These are phyloP conservation scores for Lasiosphaeria miniovina DNA, from an alignment of 495 filamentous ascomycete genomes.

Conservation along the genomic window DNA sequence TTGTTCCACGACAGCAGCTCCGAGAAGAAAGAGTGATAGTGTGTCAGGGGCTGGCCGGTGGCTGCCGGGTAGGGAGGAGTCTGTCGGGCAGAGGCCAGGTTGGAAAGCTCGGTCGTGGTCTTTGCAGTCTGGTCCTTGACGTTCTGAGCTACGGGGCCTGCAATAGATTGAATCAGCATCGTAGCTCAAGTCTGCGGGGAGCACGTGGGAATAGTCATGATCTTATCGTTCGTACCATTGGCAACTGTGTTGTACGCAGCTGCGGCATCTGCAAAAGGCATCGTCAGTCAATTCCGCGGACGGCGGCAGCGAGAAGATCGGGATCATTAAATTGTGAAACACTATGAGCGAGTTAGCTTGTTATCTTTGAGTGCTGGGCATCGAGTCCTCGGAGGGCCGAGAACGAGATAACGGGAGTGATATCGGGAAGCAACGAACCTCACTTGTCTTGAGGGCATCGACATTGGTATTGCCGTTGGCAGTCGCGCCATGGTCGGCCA, in stretches of 20 bases:
- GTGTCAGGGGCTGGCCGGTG: constrained; percentile 85
- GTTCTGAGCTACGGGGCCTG: constrained; percentile 75
- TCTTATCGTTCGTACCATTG: constrained; percentile 31
- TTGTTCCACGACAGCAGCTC: constrained; percentile 71
- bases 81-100: constrained; percentile 67
- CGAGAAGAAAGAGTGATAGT: constrained; percentile 95
- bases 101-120: constrained; percentile 69
- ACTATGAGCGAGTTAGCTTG: constrained; percentile 32
- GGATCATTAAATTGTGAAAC: constrained; percentile 28
- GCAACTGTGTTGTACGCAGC: constrained; percentile 40
- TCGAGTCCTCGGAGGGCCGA: background rate
- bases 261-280: constrained; percentile 34
- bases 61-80: constrained; percentile 66
- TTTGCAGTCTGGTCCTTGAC: constrained; percentile 70
- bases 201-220: background rate
- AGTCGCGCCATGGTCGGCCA: constrained; percentile 31
- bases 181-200: background rate
- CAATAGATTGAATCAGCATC: background rate
- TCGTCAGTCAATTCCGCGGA: constrained; percentile 20
- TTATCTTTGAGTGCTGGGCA: constrained; percentile 7
- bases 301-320: constrained; percentile 7
- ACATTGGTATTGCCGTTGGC: constrained; percentile 28
- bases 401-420: constrained; percentile 5
- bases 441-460: constrained; percentile 44
- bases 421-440: constrained; percentile 34